Evolutionary conservation across 1,139 yeast species (phyloP), one percentile per base, ranked within the genome.

Genomic region (Yamadazyma blattariae): DNA sequence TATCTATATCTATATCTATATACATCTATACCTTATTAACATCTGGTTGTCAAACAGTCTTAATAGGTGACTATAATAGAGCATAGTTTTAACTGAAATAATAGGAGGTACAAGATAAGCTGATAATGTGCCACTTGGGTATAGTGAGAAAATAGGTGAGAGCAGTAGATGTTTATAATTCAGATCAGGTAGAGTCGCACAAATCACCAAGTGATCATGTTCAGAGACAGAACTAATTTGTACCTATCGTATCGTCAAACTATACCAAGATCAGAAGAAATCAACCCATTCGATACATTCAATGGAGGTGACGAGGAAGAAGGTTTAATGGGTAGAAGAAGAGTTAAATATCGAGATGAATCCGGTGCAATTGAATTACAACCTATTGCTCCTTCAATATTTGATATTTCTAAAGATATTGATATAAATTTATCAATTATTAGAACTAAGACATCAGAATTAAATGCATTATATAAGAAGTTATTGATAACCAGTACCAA

Each of bases 401-500:
- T 85, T 37, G 95, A 86, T 42, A 71, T 85, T 19, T 75, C 89
- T 6, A 71, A 73, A 32, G 88, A 83, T 39, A 76, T 92, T 8
- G 95, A 89, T 54, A 75, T 67, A 22, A 64, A 75, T 39, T 59
- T 90, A 29, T 56, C 46, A 1, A 64, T 64, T 15, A 71, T 84
- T 36, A 71, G 73, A 38, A 45, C 51, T 27, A 64, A 79, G 49
- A 72, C 82, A 43, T 66, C 69, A 41, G 75, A 72, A 40, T 67
- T 92, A 48, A 82, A 79, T 37, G 71, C 74, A 24, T 58, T 88
- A 32, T 94, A 94, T 56, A 82, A 85, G 55, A 84, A 82, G 58
- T 84, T 90, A 46, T 71, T 92, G 20, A 73, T 92, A 32, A 96
- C 96, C 2, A 92, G 92, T 27, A 86, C 89, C 52, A 81, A 76